Base-by-base conservation (phyloP, 345 rosid species). In the Combretum micranthum region DNA sequence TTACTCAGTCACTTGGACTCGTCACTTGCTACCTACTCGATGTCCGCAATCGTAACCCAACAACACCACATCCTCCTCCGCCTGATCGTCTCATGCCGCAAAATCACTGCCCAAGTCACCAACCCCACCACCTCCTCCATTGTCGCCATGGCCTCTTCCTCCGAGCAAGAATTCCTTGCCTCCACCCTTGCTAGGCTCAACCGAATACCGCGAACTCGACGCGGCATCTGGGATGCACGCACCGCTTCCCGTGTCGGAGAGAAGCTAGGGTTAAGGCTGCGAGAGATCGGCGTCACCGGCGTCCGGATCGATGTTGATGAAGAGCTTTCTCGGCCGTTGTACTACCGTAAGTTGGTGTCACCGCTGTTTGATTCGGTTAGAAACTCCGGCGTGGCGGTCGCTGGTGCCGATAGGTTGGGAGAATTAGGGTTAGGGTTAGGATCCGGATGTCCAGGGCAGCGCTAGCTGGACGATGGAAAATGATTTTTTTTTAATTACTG, bases 131-230 rank as follows among this genome's bases (percentile, higher is more conserved):
- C 76, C 47, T 66, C 90, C 62, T 69, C 86, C 47, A 78, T 90
- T 71, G 67, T 90, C 50, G 97, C 96, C 67, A 87, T 87, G 93
- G 96, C 93, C 32, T 85, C 94, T n/a, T 90, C 97, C 45, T 61
- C 93, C 57, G 88, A 85, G 57, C 83, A 81, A 12, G 95, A 84
- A 26, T 90, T 85, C 69, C 66, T 80, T 12, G 72, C 86, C 16
- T 76, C 61, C 50, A 75, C 60, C 79, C 90, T 89, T 44, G 69
- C 83, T 62, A 79, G 75, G 56, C 87, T 81, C 80, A 67, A 63
- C 65, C 76, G 83, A 13, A 70, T 80, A 60, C 96, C 83, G 43
- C 77, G 75, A 22, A 63, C 74, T 44, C 61, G 62, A n/a, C 77
- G 61, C 68, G 66, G 69, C 47, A 56, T 66, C 66, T 83, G 90